A percentile compares a stretch with the other conserved stretches of the same genome.
phyloP scores from a whole-genome alignment of 768 basidiomycete genomes.

The Tricholoma hemisulphureum region DNA sequence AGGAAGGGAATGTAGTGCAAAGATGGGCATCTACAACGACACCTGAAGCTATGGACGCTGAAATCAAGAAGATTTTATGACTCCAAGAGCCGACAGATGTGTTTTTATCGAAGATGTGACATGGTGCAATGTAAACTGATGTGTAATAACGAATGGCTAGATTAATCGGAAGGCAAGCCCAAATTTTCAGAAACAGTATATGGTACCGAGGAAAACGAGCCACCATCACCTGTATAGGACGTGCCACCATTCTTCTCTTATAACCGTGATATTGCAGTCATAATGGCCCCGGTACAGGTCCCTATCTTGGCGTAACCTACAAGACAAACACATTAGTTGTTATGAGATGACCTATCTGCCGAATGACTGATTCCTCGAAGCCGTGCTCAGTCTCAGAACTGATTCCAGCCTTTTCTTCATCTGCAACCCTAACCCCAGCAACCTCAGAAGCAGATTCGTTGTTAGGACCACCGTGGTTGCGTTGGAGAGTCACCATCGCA shows the following conservation, averaged over 20 bases:
- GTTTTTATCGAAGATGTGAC: slow-evolving; percentile 1
- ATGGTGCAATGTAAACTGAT: neutral
- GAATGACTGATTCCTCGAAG: neutral
- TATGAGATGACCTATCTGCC: neutral
- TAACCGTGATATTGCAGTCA: slow-evolving; percentile 30
- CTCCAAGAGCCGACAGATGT: slow-evolving; percentile 4
- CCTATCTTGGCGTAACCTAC: slow-evolving; percentile 25
- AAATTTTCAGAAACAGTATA: neutral
- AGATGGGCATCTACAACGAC: slow-evolving; percentile 78
- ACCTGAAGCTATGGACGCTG: slow-evolving; percentile 59
- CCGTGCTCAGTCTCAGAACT: neutral
- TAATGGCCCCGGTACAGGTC: slow-evolving; percentile 29
- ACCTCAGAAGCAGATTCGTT: no score
- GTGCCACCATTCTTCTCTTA: slow-evolving; percentile 35
- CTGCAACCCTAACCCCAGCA: neutral
- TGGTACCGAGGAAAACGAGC: slow-evolving; percentile 22
- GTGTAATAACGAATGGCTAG: neutral
- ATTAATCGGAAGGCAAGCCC: neutral
- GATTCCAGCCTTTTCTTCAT: neutral
- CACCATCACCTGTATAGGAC: slow-evolving; percentile 37
- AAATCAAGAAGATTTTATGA: slow-evolving; percentile 60
- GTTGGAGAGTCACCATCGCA: slow-evolving; percentile 23
- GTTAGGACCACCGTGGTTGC: no score
- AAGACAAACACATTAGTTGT: neutral
- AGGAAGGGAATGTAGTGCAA: slow-evolving; percentile 70